A percentile compares a stretch with the other conserved stretches of the same genome.
phyloP scores from a whole-genome alignment of 2,329 filamentous ascomycete genomes.

The Neofusicoccum sp. region DNA sequence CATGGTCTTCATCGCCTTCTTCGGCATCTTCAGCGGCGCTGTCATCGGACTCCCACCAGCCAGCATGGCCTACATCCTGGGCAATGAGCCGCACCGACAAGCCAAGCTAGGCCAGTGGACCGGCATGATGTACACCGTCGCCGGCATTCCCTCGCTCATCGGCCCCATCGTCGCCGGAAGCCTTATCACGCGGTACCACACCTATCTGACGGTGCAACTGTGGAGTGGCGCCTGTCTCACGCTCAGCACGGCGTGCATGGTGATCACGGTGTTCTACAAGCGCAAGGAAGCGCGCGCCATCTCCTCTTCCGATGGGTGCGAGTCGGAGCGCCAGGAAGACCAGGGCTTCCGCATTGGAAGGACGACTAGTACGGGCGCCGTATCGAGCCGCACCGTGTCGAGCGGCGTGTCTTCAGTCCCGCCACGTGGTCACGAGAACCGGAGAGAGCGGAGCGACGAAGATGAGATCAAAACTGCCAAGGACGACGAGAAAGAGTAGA shows the following conservation, averaged over 20 bases:
- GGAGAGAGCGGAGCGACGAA: neutral
- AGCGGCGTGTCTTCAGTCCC: conserved; percentile 7
- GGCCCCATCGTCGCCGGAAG: conserved; percentile 53
- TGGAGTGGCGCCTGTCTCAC: conserved; percentile 50
- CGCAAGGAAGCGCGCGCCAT: neutral
- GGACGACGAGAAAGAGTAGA: neutral
- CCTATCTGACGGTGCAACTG: conserved; percentile 50
- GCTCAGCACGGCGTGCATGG: conserved; percentile 46
- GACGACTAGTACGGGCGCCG: neutral
- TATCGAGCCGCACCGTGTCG: conserved; percentile 8
- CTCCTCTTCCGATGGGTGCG: neutral
- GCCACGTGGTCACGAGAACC: neutral
- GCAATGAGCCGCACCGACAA: conserved; percentile 32
- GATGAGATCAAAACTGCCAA: conserved; percentile 1
- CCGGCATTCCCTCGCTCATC: conserved; percentile 48
- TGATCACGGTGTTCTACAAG: conserved; percentile 31
- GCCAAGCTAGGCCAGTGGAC: conserved; percentile 54
- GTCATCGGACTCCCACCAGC: conserved; percentile 56
- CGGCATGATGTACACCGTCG: conserved; percentile 55
- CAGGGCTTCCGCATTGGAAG: neutral
- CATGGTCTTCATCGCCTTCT: conserved; percentile 52
- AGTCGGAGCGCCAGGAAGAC: neutral
- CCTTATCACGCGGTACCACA: conserved; percentile 45
- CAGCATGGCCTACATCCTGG: conserved; percentile 51
- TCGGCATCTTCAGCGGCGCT: conserved; percentile 52